Evolutionary conservation across 2,329 filamentous ascomycete genomes (phyloP).

Genomic region (Myriosclerotinia scirpicola): DNA sequence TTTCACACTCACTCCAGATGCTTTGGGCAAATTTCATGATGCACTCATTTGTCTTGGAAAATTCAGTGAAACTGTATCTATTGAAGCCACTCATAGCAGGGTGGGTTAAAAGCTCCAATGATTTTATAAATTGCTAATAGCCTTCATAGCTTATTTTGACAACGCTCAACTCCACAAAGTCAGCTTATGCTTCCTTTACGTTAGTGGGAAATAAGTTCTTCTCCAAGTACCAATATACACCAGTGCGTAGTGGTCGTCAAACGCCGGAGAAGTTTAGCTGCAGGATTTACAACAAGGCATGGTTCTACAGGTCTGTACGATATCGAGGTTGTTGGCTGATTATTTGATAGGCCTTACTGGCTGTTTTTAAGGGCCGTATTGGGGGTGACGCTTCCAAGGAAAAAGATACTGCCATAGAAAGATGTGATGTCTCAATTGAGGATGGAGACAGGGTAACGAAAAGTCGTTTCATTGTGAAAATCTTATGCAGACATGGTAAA

Average conservation of each 20-base stretch:
- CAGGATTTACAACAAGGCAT: slow-evolving; percentile 69
- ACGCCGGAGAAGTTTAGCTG: slow-evolving; percentile 63
- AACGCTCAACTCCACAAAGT: slow-evolving; percentile 76
- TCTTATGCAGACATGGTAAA: slow-evolving; percentile 70
- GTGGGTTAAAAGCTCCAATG: slow-evolving; percentile 24
- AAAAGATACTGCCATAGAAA: slow-evolving; percentile 68
- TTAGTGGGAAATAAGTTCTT: slow-evolving; percentile 70
- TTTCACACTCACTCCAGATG: slow-evolving; percentile 73
- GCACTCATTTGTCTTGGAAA: slow-evolving; percentile 72
- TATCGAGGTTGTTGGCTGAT: neutral
- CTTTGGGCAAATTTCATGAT: slow-evolving; percentile 69
- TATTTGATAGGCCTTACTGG: slow-evolving; percentile 59
- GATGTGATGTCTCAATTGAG: slow-evolving; percentile 71
- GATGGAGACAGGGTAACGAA: slow-evolving; percentile 65
- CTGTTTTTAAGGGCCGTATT: slow-evolving; percentile 69
- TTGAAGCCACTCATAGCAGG: slow-evolving; percentile 52
- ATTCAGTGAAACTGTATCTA: slow-evolving; percentile 75
- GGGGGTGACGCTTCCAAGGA: slow-evolving; percentile 59
- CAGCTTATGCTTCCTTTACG: slow-evolving; percentile 72
- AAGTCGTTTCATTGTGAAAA: slow-evolving; percentile 72
- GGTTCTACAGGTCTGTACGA: neutral
- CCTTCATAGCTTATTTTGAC: slow-evolving; percentile 64
- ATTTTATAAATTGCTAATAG: slow-evolving; percentile 21
- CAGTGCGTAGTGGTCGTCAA: slow-evolving; percentile 35
- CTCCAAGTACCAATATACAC: slow-evolving; percentile 67